A percentile compares a stretch with the other conserved stretches of the same genome.
These are phyloP conservation scores for Candida verbasci DNA, from an alignment of 805 yeast genomes.

Conservation along the genomic window DNA sequence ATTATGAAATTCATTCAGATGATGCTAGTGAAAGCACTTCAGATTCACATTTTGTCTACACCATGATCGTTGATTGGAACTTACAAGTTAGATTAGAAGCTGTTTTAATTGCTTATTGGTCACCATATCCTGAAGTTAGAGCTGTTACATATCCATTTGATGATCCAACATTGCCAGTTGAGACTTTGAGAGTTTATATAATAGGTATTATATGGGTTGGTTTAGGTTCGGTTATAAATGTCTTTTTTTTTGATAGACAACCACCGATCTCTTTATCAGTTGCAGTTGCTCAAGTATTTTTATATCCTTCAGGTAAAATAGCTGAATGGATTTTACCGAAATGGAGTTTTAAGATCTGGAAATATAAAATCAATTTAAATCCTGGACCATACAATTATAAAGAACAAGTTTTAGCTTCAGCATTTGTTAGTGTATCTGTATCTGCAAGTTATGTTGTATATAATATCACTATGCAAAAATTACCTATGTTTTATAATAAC, in stretches of 20 bases:
- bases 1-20: constrained; percentile 1
- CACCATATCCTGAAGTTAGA: constrained; percentile 30
- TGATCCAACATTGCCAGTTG: constrained; percentile 30
- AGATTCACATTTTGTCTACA: constrained; percentile 2
- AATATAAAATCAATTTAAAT: constrained; percentile 24
- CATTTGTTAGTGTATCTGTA: constrained; percentile 33
- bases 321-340: constrained; percentile 34
- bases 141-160: constrained; percentile 28
- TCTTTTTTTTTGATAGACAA: constrained; percentile 51
- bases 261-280: constrained; percentile 42
- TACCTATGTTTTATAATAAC: constrained; percentile 17
- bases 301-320: constrained; percentile 41
- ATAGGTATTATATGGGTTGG: constrained; percentile 48
- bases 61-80: constrained; percentile 10
- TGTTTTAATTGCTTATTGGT: constrained; percentile 29
- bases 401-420: constrained; percentile 63
- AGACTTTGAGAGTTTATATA: constrained; percentile 46
- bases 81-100: constrained; percentile 38
- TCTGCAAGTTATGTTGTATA: constrained; percentile 20
- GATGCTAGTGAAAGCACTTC: constrained; percentile 1
- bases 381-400: constrained; percentile 59
- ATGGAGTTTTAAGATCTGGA: constrained; percentile 18
- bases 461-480: constrained; percentile 21
- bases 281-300: constrained; percentile 41
- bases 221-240: constrained; percentile 50